Evolutionary conservation across 345 rosid species (phyloP).

Genomic region (Garcia nutans): DNA sequence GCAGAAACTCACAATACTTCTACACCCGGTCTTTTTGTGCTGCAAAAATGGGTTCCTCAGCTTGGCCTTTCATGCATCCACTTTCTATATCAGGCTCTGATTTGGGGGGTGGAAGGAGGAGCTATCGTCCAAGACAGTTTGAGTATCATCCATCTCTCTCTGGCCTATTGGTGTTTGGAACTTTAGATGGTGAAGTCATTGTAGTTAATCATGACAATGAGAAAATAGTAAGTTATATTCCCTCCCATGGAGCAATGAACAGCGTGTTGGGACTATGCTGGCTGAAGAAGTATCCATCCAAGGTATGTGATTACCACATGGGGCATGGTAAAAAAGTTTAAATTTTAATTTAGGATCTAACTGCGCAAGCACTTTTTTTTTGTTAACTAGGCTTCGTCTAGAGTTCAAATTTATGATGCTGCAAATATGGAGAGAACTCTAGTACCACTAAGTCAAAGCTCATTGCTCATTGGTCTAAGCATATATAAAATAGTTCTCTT

Average conservation of each 20-base stretch:
- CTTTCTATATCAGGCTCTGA: constrained; percentile 49
- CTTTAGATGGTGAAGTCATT: constrained; percentile 91
- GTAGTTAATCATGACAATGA: constrained; percentile 84
- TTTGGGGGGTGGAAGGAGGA: constrained; percentile 40
- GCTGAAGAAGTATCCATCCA: constrained; percentile 80
- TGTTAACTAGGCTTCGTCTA: too few species aligned
- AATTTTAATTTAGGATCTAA: not conserved
- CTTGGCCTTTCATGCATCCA: constrained; percentile 75
- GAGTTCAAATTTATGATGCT: too few species aligned
- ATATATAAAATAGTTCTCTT: not conserved
- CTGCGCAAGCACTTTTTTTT: constrained; percentile 1
- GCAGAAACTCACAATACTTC: constrained; percentile 51
- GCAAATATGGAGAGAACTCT: too few species aligned
- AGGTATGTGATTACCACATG: constrained; percentile 45
- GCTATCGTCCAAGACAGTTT: constrained; percentile 87
- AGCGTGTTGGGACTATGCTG: constrained; percentile 94
- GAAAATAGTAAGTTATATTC: constrained; percentile 66
- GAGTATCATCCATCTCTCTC: constrained; percentile 87
- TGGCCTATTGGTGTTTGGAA: constrained; percentile 81
- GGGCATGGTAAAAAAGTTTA: not conserved
- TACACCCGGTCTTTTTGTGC: constrained; percentile 83
- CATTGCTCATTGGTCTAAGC: too few species aligned
- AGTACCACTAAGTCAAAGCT: too few species aligned
- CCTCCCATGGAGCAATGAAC: constrained; percentile 70
- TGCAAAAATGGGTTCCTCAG: constrained; percentile 78